These are phyloP conservation scores for Fonsecaea pugnacius DNA, from an alignment of 2,329 filamentous ascomycete genomes.

Conservation along the genomic window DNA sequence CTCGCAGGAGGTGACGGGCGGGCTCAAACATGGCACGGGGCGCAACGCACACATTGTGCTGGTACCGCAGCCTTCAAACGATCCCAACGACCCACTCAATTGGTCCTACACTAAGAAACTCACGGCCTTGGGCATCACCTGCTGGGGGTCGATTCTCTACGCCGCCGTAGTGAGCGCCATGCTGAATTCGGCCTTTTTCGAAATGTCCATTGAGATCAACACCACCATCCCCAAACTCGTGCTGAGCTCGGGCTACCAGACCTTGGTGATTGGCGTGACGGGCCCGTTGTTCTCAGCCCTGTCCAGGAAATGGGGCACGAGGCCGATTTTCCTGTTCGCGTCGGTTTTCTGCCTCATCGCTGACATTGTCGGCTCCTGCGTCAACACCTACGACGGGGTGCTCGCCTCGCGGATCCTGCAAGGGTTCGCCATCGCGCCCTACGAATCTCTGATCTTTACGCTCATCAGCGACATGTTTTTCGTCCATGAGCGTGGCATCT, in stretches of 20 bases:
- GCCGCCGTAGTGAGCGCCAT: slow-evolving; percentile 41
- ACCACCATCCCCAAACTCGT: slow-evolving; percentile 52
- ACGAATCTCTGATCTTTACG: slow-evolving; percentile 55
- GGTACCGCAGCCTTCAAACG: slow-evolving; percentile 43
- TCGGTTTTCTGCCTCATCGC: slow-evolving; percentile 42
- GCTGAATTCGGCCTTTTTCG: slow-evolving; percentile 41
- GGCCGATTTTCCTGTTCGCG: slow-evolving; percentile 36
- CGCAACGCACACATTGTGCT: slow-evolving; percentile 40
- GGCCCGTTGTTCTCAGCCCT: slow-evolving; percentile 46
- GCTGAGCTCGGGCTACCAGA: slow-evolving; percentile 54
- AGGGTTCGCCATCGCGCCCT: slow-evolving; percentile 54
- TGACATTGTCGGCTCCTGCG: slow-evolving; percentile 52
- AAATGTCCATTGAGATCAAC: slow-evolving; percentile 48
- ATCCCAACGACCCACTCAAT: slow-evolving; percentile 49
- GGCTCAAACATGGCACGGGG: slow-evolving; percentile 30
- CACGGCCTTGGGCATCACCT: slow-evolving; percentile 40
- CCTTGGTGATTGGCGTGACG: slow-evolving; percentile 45
- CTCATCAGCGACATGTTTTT: slow-evolving; percentile 51
- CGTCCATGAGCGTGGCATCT: slow-evolving; percentile 31
- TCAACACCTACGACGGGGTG: slow-evolving; percentile 53
- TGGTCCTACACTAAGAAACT: slow-evolving; percentile 41
- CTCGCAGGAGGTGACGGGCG: slow-evolving; percentile 20
- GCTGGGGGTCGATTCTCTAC: slow-evolving; percentile 42
- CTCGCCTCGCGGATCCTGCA: slow-evolving; percentile 53
- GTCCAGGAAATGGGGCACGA: slow-evolving; percentile 49